Conservation (phyloP, 2,329 filamentous ascomycete genomes). For the Aspergillus piperis region DNA sequence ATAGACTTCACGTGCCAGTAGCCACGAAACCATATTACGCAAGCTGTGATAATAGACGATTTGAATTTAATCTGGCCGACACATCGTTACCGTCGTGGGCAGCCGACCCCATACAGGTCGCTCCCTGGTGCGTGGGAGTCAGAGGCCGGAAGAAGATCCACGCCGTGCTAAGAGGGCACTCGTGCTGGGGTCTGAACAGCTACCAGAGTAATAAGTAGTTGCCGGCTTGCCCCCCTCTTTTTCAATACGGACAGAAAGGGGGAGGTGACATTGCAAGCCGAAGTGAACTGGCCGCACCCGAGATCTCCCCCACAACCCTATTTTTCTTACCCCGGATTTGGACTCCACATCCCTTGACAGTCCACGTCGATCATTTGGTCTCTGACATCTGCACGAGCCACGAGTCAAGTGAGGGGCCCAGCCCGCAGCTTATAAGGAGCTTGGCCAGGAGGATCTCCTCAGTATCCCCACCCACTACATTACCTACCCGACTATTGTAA, state of each 20-base stretch:
- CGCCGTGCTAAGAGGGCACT: not conserved
- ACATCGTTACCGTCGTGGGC: not conserved
- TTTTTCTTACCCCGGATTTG: not conserved
- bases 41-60: not conserved
- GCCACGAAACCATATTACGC: not conserved
- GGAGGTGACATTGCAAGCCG: not conserved
- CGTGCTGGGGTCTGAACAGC: not conserved
- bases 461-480: not conserved
- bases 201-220: too few relatives aligned
- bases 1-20: not conserved
- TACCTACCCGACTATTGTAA: not conserved
- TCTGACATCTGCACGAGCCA: not conserved
- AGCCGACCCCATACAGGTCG: not conserved
- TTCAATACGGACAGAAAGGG: not conserved
- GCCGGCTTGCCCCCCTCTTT: not conserved
- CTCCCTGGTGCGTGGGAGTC: not conserved
- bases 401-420: not conserved
- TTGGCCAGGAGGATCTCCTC: not conserved
- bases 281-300: not conserved
- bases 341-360: not conserved
- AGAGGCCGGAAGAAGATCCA: not conserved
- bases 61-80: not conserved
- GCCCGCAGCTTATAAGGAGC: not conserved
- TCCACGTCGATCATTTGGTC: not conserved
- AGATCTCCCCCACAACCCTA: conserved; percentile 1